phyloP scores from a whole-genome alignment of 768 basidiomycete species.

The Kwoniella mangroviensis region DNA sequence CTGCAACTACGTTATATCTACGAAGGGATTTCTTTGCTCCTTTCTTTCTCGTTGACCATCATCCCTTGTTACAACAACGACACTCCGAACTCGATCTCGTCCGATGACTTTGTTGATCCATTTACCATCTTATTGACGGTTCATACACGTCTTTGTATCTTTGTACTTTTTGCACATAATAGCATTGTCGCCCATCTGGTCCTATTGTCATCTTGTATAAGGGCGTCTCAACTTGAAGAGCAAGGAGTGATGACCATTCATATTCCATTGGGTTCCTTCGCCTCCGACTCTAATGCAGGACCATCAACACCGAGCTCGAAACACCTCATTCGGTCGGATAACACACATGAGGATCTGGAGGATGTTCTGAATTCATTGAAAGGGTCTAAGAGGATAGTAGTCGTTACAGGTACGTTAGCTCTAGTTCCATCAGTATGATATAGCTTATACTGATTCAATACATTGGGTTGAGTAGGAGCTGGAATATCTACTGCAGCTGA shows the following conservation, averaged over 20 bases:
- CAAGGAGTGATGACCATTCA: neutral
- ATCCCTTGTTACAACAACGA: neutral
- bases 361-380: neutral
- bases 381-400: conserved; percentile 11
- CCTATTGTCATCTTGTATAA: too few species aligned
- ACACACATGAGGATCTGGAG: conserved; percentile 3
- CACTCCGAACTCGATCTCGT: too few species aligned
- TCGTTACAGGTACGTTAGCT: conserved; percentile 16
- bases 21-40: neutral
- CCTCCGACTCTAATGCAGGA: neutral
- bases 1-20: neutral
- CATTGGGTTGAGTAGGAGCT: conserved; percentile 65
- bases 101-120: neutral
- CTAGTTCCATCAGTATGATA: neutral
- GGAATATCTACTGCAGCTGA: conserved; percentile 86
- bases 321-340: neutral
- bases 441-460: neutral
- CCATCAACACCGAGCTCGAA: neutral
- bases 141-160: neutral
- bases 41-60: neutral
- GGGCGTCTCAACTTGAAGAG: too few species aligned
- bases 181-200: too few species aligned
- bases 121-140: neutral
- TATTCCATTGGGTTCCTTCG: neutral
- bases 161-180: neutral